Evolutionary conservation across 345 rosid genomes (phyloP).

Genomic region (Brassica carinata): DNA sequence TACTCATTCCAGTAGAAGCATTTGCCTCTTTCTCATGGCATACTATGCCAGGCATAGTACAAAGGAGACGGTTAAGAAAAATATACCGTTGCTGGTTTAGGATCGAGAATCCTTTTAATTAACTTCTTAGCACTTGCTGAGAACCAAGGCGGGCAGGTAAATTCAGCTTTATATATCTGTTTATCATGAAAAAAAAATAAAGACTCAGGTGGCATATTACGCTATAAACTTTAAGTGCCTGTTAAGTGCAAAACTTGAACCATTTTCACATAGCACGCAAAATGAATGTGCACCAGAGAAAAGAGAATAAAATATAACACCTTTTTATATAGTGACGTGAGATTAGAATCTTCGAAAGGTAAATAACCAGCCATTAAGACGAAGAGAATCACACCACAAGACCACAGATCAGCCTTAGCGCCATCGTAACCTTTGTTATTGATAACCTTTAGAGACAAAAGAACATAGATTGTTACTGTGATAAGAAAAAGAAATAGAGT

Average conservation of each 20-base stretch:
- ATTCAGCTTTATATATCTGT: constrained; percentile 92
- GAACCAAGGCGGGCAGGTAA: constrained; percentile 94
- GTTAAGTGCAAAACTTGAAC: constrained; percentile 3
- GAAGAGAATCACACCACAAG: constrained; percentile 96
- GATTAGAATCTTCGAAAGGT: constrained; percentile 94
- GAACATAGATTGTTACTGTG: constrained; percentile 8
- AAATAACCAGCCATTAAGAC: constrained; percentile 97
- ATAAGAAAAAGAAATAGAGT: not conserved
- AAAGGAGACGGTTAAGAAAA: constrained; percentile 3
- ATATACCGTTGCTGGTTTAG: constrained; percentile 79
- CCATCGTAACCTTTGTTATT: constrained; percentile 97
- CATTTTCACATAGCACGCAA: not conserved
- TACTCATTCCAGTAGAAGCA: not conserved
- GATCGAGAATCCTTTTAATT: constrained; percentile 89
- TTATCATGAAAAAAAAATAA: constrained; percentile 27
- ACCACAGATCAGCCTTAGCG: constrained; percentile 97
- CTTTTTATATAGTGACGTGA: constrained; percentile 80
- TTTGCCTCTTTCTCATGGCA: not conserved
- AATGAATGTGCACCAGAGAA: not conserved
- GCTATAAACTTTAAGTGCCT: not conserved
- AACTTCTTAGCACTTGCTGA: constrained; percentile 91
- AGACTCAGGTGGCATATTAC: not conserved
- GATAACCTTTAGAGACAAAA: constrained; percentile 60
- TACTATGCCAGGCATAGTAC: not conserved
- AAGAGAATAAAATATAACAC: constrained; percentile 36